Percentiles rank a stretch among this genome's conserved stretches.
Conservation (phyloP, 2,329 filamentous ascomycete species). For the Colletotrichum siamense region DNA sequence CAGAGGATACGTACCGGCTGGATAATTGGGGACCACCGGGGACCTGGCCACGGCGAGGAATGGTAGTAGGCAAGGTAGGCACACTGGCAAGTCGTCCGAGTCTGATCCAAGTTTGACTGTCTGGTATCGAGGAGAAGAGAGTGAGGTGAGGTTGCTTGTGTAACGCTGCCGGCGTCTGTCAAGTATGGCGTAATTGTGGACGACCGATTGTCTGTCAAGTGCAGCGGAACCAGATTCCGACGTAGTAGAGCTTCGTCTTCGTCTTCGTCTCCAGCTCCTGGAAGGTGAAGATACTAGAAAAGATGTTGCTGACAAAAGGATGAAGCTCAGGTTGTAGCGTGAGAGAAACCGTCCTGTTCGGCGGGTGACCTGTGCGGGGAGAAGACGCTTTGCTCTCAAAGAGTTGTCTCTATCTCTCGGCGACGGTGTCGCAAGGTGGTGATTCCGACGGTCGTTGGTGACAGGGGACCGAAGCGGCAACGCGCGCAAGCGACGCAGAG, state of each 20-base stretch:
- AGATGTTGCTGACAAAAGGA: not conserved
- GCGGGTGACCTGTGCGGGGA: not conserved
- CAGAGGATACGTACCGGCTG: conserved; percentile 4
- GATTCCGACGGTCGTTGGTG: not conserved
- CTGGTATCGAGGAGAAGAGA: not conserved
- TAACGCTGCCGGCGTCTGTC: not conserved
- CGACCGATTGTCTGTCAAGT: not conserved
- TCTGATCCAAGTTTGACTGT: not conserved
- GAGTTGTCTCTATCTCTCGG: not conserved
- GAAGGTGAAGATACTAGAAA: not conserved
- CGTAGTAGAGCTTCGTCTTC: not conserved
- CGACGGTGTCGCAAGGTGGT: not conserved
- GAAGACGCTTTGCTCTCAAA: not conserved
- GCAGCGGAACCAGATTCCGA: not conserved
- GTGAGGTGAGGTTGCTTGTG: not conserved
- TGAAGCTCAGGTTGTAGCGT: not conserved
- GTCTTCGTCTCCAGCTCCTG: not conserved
- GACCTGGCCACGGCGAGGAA: not conserved
- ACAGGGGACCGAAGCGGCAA: not conserved
- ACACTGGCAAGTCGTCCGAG: not conserved
- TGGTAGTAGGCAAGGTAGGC: not conserved
- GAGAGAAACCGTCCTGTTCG: not conserved
- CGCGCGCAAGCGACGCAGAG: not conserved
- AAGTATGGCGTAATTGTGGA: not conserved
- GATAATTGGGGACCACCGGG: not conserved